A percentile compares a stretch with the other conserved stretches of the same genome.
phyloP scores from a whole-genome alignment of 306 rosid genomes.

The Cicer cuneatum region DNA sequence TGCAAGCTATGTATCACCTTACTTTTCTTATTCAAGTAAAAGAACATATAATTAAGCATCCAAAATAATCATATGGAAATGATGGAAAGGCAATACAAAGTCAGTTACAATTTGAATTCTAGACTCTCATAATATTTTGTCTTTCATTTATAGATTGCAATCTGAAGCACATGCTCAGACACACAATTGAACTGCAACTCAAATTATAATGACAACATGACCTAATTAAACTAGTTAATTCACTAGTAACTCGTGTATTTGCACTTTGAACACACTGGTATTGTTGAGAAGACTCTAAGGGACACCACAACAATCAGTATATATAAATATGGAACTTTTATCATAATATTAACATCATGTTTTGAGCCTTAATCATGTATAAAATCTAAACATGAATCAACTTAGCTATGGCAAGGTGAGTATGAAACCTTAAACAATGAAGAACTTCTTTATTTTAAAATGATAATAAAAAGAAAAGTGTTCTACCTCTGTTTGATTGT shows the following conservation, averaged over 20 bases:
- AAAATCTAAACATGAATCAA: slow-evolving; percentile 25
- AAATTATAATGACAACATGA: slow-evolving; percentile 14
- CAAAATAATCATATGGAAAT: slow-evolving; percentile 6
- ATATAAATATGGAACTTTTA: slow-evolving; percentile 8
- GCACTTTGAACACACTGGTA: neutral
- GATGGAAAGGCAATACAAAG: slow-evolving; percentile 6
- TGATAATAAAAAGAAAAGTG: slow-evolving; percentile 6
- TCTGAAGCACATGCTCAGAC: slow-evolving; percentile 23
- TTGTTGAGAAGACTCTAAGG: slow-evolving; percentile 7
- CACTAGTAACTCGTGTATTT: neutral
- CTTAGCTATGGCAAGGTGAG: slow-evolving; percentile 12
- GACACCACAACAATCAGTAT: neutral
- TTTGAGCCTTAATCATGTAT: slow-evolving; percentile 25
- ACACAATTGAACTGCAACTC: slow-evolving; percentile 26
- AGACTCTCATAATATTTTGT: neutral
- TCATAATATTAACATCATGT: neutral
- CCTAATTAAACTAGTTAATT: slow-evolving; percentile 16
- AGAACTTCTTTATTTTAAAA: neutral
- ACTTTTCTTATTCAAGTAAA: slow-evolving; percentile 22
- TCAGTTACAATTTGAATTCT: slow-evolving; percentile 21
- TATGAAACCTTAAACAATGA: slow-evolving; percentile 7
- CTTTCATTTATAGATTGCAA: neutral
- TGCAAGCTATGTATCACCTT: neutral
- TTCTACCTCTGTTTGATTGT: slow-evolving; percentile 78
- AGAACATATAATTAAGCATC: neutral